Percentiles rank a stretch among this genome's conserved stretches.
Conservation (phyloP, 352 stramenopile genomes). For the Phytopythium delawarense region DNA sequence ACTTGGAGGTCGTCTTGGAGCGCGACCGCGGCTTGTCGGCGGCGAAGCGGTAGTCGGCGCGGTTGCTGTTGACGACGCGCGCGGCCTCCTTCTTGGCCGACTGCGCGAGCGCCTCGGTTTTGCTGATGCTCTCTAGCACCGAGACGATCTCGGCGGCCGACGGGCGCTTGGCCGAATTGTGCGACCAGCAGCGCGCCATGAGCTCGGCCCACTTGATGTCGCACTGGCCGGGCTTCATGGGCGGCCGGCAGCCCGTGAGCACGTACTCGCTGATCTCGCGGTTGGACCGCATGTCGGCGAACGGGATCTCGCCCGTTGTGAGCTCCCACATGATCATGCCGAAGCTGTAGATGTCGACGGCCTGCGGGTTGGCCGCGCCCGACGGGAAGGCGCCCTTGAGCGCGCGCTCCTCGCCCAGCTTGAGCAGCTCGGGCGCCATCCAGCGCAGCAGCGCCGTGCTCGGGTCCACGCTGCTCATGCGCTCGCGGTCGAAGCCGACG, state of each 20-base stretch:
- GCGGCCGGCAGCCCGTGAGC: conserved; percentile 62
- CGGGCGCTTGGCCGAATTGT: conserved; percentile 64
- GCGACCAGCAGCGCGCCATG: conserved; percentile 81
- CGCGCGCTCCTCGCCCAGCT: conserved; percentile 68
- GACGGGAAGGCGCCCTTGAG: conserved; percentile 55
- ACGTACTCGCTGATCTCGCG: conserved; percentile 75
- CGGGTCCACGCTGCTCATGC: conserved; percentile 53
- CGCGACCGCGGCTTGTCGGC: conserved; percentile 45
- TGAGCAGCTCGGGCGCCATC: conserved; percentile 78
- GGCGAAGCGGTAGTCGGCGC: conserved; percentile 71
- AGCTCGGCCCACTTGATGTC: conserved; percentile 84
- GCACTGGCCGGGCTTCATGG: conserved; percentile 72
- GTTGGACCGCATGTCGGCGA: conserved; percentile 59
- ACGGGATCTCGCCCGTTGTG: conserved; percentile 77
- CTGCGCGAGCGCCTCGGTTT: conserved; percentile 58
- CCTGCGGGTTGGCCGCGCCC: conserved; percentile 50
- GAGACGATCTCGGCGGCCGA: conserved; percentile 80
- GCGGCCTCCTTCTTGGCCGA: conserved; percentile 57
- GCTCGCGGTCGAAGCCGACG: conserved; percentile 66
- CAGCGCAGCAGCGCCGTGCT: conserved; percentile 60
- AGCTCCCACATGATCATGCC: conserved; percentile 88
- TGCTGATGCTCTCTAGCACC: conserved; percentile 74
- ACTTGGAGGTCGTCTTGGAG: conserved; percentile 46
- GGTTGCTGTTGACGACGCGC: conserved; percentile 75
- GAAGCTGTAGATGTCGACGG: conserved; percentile 87